Evolutionary conservation across 495 filamentous ascomycete species (phyloP), one percentile per base, ranked within the genome.

Genomic region (Sordaria brevicollis): DNA sequence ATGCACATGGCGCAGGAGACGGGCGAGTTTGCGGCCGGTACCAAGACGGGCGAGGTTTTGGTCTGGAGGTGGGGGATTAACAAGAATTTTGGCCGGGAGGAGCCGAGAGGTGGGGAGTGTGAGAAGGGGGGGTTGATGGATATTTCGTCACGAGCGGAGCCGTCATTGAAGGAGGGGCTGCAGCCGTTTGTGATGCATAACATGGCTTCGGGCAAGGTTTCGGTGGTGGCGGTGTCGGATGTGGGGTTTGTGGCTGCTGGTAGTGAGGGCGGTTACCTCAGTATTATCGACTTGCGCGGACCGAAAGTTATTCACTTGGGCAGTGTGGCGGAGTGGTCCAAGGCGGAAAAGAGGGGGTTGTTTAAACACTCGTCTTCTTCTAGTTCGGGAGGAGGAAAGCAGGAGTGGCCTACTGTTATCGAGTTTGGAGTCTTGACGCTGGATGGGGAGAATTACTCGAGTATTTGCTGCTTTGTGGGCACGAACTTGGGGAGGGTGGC

Each of bases 341-440:
- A 91, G 76, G 79, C 83, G 6, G 86, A 89, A 66, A 97, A 92
- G 77, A 86, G 89, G 11, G 81, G 86, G 35, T 92, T 90, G 68
- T 89, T 97, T 35, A 80, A 79, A 43, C 67, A 76, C 10, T 74
- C 77, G 39, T 76, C 72, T 65, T 85, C 83, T 67, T 80, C 79
- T 19, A 78, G 85, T 35, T 78, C 4, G 76, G 69, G 78, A n/a
- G n/a, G n/a, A n/a, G 68, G 62, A 19, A 79, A 86, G 67, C 13
- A n/a, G 34, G 94, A 96, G 76, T 96, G 88, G 88, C 88, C 88
- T 35, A 92, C 89, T 7, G 82, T 80, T 41, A 85, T 97, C 11
- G 92, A 97, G 78, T 99, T 98, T 82, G 93, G 92, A 70, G 92
- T 97, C 35, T 90, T 99, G 88, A 95, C 90, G 13, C 82, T 97